These are phyloP conservation scores for Neoboletus magnificus DNA, from an alignment of 768 basidiomycete genomes.

Conservation along the genomic window DNA sequence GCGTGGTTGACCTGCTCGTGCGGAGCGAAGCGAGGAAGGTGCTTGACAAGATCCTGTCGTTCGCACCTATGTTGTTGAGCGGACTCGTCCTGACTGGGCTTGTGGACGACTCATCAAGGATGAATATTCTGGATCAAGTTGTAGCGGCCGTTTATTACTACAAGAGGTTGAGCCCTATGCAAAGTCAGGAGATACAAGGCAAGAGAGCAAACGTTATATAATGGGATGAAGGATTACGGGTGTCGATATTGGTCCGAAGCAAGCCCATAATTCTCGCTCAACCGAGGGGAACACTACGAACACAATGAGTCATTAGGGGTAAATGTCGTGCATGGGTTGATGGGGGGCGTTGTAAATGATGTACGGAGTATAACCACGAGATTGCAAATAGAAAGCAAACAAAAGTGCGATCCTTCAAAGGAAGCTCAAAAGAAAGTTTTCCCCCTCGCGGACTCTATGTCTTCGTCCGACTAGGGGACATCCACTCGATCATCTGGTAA, in stretches of 20 bases:
- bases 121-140: background rate
- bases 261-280: background rate
- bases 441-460: conserved; percentile 12
- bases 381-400: background rate
- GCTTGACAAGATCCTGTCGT: conserved; percentile 28
- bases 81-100: conserved; percentile 1
- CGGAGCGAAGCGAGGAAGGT: conserved; percentile 30
- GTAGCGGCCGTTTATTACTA: conserved; percentile 4
- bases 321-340: background rate
- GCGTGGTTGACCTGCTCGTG: conserved; percentile 42
- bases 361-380: background rate
- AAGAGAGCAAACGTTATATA: background rate
- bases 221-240: background rate
- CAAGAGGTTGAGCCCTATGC: conserved; percentile 1
- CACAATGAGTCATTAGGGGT: background rate
- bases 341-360: background rate
- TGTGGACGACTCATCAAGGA: background rate
- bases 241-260: background rate
- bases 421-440: conserved; percentile 20
- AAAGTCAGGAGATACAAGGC: background rate
- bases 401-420: conserved; percentile 7
- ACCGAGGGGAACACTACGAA: background rate
- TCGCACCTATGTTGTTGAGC: conserved; percentile 3
- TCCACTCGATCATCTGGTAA: conserved; percentile 2
- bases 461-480: conserved; percentile 13